phyloP scores from a whole-genome alignment of 805 yeast genomes.

The Yarrowia sp. region DNA sequence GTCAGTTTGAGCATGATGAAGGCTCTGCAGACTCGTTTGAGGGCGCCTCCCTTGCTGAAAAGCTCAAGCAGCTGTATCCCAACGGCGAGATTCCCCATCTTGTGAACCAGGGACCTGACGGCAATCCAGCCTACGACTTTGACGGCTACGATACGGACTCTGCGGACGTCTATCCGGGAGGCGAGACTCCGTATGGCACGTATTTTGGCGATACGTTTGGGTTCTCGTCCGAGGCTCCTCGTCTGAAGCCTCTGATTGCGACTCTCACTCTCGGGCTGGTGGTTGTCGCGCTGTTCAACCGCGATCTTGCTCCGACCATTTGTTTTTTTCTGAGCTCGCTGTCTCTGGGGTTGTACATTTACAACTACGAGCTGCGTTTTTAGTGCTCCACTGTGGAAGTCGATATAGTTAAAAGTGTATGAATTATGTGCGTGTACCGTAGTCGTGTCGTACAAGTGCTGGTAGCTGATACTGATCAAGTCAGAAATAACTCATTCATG shows the following conservation, averaged over 20 bases:
- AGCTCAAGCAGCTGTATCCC: constrained; percentile 9
- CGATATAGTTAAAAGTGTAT: not conserved
- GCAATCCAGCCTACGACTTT: not conserved
- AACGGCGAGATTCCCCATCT: not conserved
- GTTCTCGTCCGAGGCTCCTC: constrained; percentile 17
- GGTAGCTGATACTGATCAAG: no score
- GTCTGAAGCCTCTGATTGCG: constrained; percentile 1
- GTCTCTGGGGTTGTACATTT: constrained; percentile 15
- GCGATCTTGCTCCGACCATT: constrained; percentile 7
- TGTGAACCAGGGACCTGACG: constrained; percentile 3
- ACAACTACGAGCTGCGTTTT: constrained; percentile 9
- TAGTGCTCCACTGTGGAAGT: not conserved
- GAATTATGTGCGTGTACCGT: no score
- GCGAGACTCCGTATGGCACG: not conserved
- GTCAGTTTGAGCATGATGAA: not conserved
- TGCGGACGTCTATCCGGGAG: not conserved
- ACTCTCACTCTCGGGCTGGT: constrained; percentile 8
- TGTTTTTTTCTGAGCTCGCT: constrained; percentile 4
- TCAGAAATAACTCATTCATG: no score
- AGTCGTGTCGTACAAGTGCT: no score
- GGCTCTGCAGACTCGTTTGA: not conserved
- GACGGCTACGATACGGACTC: constrained; percentile 5
- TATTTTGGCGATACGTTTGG: constrained; percentile 10
- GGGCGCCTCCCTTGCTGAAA: constrained; percentile 3
- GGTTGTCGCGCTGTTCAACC: constrained; percentile 15